These are phyloP conservation scores for Ceratocystis cubensis DNA, from an alignment of 2,329 filamentous ascomycete species.

Conservation along the genomic window DNA sequence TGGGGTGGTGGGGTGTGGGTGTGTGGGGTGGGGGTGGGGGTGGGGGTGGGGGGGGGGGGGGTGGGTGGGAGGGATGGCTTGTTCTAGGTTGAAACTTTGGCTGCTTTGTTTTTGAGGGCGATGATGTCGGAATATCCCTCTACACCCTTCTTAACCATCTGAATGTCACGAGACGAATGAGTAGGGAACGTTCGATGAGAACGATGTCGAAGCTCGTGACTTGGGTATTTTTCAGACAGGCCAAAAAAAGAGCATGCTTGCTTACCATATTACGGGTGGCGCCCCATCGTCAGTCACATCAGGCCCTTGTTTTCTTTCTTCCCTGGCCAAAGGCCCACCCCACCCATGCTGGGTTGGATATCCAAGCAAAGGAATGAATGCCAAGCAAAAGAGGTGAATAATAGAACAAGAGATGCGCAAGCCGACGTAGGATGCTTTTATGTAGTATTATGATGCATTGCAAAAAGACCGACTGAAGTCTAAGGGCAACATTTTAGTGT, in stretches of 20 bases:
- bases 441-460: conserved; percentile 4
- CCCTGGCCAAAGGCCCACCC: not conserved
- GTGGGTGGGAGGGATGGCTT: not conserved
- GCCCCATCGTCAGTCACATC: not conserved
- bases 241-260: not conserved
- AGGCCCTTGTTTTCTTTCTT: not conserved
- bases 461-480: conserved; percentile 8
- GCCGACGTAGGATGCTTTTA: not conserved
- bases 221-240: not conserved
- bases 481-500: conserved; percentile 8
- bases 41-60: not conserved
- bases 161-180: not conserved
- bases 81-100: not conserved
- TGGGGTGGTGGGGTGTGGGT: no score
- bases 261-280: not conserved
- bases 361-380: not conserved
- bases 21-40: no score
- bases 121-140: not conserved
- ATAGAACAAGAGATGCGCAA: conserved; percentile 2
- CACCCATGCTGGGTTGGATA: not conserved
- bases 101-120: not conserved
- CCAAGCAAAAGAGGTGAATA: conserved; percentile 3
- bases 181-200: not conserved
- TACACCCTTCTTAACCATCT: not conserved
- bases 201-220: not conserved